phyloP scores from a whole-genome alignment of 805 yeast genomes.

The Sungouiozyma ichnusensis region DNA sequence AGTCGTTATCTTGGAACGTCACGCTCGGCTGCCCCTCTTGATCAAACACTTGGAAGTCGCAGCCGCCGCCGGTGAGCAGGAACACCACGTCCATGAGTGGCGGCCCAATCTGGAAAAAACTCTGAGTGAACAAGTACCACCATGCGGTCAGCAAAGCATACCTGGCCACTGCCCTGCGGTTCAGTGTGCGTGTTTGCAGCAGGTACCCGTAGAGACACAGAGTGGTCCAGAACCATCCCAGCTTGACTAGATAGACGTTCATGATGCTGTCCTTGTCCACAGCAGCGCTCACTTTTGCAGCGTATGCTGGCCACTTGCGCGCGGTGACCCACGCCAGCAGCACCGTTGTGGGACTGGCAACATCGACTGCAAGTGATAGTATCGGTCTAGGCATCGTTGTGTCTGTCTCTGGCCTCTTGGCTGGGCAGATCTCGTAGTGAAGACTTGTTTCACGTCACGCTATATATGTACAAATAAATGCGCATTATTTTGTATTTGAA shows the following conservation, averaged over 20 bases:
- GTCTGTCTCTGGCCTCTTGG: neutral
- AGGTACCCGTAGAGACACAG: conserved; percentile 17
- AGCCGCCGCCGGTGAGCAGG: conserved; percentile 70
- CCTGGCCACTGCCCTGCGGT: conserved; percentile 20
- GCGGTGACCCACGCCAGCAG: conserved; percentile 38
- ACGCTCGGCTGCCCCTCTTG: conserved; percentile 1
- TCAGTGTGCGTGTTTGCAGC: conserved; percentile 1
- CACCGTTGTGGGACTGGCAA: conserved; percentile 35
- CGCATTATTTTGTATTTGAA: no score
- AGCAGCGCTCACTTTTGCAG: conserved; percentile 22
- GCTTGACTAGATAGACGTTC: conserved; percentile 69
- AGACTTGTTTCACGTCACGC: neutral
- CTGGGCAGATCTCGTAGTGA: neutral
- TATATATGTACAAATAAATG: no score
- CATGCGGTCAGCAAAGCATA: conserved; percentile 52
- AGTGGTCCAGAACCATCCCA: conserved; percentile 90
- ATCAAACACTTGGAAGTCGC: conserved; percentile 31
- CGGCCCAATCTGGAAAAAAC: conserved; percentile 39
- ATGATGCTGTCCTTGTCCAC: conserved; percentile 53
- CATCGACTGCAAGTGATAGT: neutral
- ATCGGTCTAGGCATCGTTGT: neutral
- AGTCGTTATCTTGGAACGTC: conserved; percentile 9
- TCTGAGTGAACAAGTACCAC: conserved; percentile 81
- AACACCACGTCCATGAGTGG: conserved; percentile 88
- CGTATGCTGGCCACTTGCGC: neutral